Evolutionary conservation across 306 rosid species (phyloP).

Genomic region (Acmispon strigosus): DNA sequence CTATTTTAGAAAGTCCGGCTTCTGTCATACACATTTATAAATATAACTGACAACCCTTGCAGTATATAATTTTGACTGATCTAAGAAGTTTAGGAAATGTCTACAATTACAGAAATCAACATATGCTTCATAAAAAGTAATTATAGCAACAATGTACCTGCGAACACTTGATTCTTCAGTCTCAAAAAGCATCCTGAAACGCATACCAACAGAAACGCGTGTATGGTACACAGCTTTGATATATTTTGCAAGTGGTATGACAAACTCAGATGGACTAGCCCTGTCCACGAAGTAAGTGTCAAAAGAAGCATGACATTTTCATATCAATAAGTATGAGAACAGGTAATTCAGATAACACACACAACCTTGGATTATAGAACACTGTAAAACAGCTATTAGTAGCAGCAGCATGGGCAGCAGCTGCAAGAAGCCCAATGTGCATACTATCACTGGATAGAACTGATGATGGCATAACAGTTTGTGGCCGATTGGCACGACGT

Average conservation of each 20-base stretch:
- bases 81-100: neutral
- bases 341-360: conserved; percentile 2
- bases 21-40: neutral
- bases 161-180: conserved; percentile 91
- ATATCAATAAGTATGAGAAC: neutral
- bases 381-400: conserved; percentile 86
- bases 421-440: conserved; percentile 95
- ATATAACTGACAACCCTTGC: neutral
- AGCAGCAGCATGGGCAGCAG: conserved; percentile 93
- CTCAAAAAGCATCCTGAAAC: conserved; percentile 87
- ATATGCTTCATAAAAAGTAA: neutral
- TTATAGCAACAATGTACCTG: conserved; percentile 38
- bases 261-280: conserved; percentile 93
- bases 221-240: conserved; percentile 85
- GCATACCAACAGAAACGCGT: conserved; percentile 90
- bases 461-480: conserved; percentile 79
- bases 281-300: conserved; percentile 37
- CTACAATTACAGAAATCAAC: neutral
- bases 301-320: conserved; percentile 12
- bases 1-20: neutral
- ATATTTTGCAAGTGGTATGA: conserved; percentile 73
- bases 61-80: neutral
- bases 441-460: conserved; percentile 84
- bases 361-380: conserved; percentile 82
- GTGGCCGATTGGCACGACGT: conserved; percentile 73